Percentiles rank a stretch among this genome's conserved stretches.
These are phyloP conservation scores for Carnegiea gigantea DNA, from an alignment of 179 eudicot species.

Conservation along the genomic window DNA sequence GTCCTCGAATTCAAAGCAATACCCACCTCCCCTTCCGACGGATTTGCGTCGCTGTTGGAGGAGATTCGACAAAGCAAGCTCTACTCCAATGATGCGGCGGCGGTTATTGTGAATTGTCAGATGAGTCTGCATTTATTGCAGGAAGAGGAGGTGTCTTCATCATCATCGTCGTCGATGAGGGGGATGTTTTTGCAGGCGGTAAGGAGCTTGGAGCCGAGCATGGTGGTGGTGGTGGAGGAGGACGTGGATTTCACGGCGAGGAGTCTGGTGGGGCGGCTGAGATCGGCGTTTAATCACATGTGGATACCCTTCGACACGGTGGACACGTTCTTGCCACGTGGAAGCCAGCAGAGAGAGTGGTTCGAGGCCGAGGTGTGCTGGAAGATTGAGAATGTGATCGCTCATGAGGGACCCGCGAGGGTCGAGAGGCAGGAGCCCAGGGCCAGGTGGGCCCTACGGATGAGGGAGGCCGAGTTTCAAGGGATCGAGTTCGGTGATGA, in stretches of 20 bases:
- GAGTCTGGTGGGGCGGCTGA: conserved; percentile 52
- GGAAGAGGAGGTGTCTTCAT: conserved; percentile 18
- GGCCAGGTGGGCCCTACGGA: conserved; percentile 63
- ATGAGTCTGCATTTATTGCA: conserved; percentile 83
- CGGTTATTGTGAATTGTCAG: conserved; percentile 71
- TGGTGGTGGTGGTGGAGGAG: conserved; percentile 69
- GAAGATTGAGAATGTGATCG: conserved; percentile 87
- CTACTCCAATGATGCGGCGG: conserved; percentile 4
- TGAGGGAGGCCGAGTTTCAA: conserved; percentile 54
- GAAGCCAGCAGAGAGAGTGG: conserved; percentile 81
- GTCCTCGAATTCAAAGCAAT: conserved; percentile 61
- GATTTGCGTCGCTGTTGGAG: conserved; percentile 63
- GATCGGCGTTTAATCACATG: conserved; percentile 69
- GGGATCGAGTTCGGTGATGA: conserved; percentile 56
- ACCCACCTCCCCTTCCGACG: conserved; percentile 58
- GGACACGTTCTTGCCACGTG: conserved; percentile 72
- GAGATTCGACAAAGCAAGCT: conserved; percentile 27
- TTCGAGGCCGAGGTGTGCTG: conserved; percentile 79
- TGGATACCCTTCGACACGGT: conserved; percentile 94
- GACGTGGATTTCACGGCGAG: conserved; percentile 74
- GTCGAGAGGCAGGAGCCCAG: conserved; percentile 76
- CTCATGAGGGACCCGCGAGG: conserved; percentile 60
- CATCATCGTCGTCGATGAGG: conserved; percentile 16
- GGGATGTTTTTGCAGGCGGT: conserved; percentile 54
- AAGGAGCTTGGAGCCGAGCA: conserved; percentile 55